Conservation (phyloP, 768 basidiomycete species). For the Xerocomellus amylosporus region DNA sequence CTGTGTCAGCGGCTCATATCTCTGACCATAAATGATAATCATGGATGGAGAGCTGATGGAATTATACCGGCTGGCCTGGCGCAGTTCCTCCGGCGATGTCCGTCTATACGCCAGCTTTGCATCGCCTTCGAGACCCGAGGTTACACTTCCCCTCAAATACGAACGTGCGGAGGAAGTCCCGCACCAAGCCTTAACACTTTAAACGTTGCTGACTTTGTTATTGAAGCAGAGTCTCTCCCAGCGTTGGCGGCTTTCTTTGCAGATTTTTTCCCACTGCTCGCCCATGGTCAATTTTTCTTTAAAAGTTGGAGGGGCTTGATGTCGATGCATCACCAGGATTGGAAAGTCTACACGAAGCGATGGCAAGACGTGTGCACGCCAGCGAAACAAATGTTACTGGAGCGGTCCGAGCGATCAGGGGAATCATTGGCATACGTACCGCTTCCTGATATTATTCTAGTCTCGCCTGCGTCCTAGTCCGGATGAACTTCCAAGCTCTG, state of each 20-base stretch:
- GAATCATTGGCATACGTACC: background rate
- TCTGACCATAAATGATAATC: background rate
- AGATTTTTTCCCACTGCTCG: background rate
- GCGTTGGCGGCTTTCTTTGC: background rate
- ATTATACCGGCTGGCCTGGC: background rate
- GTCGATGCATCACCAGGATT: background rate
- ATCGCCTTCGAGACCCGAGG: background rate
- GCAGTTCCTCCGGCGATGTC: background rate
- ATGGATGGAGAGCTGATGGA: background rate
- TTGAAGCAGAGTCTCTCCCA: background rate
- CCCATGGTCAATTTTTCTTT: background rate
- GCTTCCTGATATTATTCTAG: background rate
- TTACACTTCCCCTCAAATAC: background rate
- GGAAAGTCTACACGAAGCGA: background rate
- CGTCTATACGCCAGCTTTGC: background rate
- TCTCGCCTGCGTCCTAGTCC: background rate
- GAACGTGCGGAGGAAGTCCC: background rate
- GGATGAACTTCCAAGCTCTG: background rate
- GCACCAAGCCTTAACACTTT: background rate
- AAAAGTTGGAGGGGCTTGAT: background rate
- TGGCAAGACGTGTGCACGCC: background rate
- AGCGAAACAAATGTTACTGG: background rate
- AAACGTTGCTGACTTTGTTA: background rate
- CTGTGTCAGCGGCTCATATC: background rate
- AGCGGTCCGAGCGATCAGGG: background rate